These are phyloP conservation scores for Brassica cretica DNA, from an alignment of 345 rosid species.

Conservation along the genomic window DNA sequence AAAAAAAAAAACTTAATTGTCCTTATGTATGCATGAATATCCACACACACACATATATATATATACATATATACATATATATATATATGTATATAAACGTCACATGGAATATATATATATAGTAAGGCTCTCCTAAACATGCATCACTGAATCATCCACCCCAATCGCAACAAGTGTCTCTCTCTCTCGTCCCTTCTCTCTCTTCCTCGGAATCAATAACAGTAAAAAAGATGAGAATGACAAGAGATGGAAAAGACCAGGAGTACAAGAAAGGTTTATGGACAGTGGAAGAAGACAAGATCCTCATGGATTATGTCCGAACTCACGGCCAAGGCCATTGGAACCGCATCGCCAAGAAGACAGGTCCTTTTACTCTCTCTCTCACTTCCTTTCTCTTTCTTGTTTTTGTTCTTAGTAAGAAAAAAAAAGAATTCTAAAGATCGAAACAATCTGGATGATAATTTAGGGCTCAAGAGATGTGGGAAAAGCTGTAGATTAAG, in stretches of 20 bases:
- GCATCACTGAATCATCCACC: constrained; percentile 26
- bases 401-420: background rate
- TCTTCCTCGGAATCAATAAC: constrained; percentile 32
- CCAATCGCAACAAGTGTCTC: background rate
- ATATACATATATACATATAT: background rate
- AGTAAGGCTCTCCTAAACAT: constrained; percentile 29
- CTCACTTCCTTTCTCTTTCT: background rate
- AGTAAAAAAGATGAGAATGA: constrained; percentile 29
- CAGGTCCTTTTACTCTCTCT: constrained; percentile 38
- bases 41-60: background rate
- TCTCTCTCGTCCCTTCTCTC: constrained; percentile 22
- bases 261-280: constrained; percentile 60
- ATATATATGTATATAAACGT: background rate
- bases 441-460: constrained; percentile 10
- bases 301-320: constrained; percentile 53
- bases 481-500: constrained; percentile 70
- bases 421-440: background rate
- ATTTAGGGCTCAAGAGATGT: constrained; percentile 57
- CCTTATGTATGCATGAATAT: background rate
- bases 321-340: constrained; percentile 59
- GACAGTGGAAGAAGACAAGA: constrained; percentile 64
- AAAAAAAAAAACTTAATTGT: background rate
- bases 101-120: constrained; percentile 11
- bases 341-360: constrained; percentile 54
- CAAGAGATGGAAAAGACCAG: constrained; percentile 28